These are phyloP conservation scores for Dryadomyces quercivorus DNA, from an alignment of 2,329 filamentous ascomycete species.

Conservation along the genomic window DNA sequence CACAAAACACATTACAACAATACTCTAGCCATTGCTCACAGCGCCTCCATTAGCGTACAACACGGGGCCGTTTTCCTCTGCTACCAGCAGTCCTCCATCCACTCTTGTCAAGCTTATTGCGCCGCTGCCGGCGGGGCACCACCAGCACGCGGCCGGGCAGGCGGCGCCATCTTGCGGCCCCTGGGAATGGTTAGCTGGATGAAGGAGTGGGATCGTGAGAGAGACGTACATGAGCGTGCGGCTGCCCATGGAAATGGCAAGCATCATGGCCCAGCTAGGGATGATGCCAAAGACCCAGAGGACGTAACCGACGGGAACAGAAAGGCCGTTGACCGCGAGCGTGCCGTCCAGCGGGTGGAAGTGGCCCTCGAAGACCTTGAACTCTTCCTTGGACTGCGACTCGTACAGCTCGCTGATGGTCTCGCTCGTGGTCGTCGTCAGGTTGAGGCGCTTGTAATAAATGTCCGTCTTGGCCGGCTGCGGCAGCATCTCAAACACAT, in stretches of 20 bases:
- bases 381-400: conserved; percentile 28
- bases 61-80: too few relatives aligned
- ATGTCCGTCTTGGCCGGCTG: conserved; percentile 51
- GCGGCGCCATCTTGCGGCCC: conserved; percentile 4
- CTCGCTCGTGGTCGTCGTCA: conserved; percentile 53
- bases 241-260: conserved; percentile 60
- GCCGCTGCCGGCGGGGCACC: not conserved
- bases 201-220: conserved; percentile 9
- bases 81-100: too few relatives aligned
- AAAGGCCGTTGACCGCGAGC: conserved; percentile 48
- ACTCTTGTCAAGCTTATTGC: not conserved
- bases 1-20: too few relatives aligned
- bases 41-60: too few relatives aligned
- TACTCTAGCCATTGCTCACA: too few relatives aligned
- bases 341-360: conserved; percentile 68
- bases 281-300: conserved; percentile 55
- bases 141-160: not conserved
- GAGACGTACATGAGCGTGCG: conserved; percentile 60
- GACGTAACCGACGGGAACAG: conserved; percentile 53
- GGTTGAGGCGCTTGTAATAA: conserved; percentile 54
- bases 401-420: conserved; percentile 49
- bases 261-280: conserved; percentile 69
- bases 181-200: conserved; percentile 9
- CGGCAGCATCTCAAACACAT: conserved; percentile 56
- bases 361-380: conserved; percentile 42